These are phyloP conservation scores for Ophiostoma ips DNA, from an alignment of 2,329 filamentous ascomycete genomes.

Conservation along the genomic window DNA sequence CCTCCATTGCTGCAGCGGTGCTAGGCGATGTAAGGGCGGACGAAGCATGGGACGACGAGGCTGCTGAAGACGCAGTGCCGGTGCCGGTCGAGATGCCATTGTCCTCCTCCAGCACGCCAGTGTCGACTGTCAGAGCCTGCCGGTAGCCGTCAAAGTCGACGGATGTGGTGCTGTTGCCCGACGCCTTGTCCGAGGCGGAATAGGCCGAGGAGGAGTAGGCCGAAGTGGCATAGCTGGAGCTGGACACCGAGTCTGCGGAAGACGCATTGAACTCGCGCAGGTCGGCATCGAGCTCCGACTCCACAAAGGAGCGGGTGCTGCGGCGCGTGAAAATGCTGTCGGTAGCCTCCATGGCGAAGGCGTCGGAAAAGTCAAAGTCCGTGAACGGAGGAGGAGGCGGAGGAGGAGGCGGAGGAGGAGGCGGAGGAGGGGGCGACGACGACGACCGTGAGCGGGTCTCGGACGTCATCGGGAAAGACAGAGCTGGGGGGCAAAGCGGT, in stretches of 20 bases:
- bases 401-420: neutral
- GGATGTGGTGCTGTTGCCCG: neutral
- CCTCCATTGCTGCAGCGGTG: no score
- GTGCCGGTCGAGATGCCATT: neutral
- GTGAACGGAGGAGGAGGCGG: neutral
- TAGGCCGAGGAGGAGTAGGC: neutral
- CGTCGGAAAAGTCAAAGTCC: neutral
- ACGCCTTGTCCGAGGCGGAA: no score
- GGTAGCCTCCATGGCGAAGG: neutral
- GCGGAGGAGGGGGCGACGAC: neutral
- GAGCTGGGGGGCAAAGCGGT: neutral
- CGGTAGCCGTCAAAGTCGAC: neutral
- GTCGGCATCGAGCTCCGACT: constrained; percentile 11
- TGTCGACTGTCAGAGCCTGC: neutral
- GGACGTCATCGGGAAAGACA: neutral
- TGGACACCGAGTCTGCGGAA: neutral
- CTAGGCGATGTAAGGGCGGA: neutral
- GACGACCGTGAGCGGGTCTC: neutral
- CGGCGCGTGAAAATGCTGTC: constrained; percentile 13
- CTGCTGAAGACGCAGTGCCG: constrained; percentile 8
- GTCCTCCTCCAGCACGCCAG: neutral
- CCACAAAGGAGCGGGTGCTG: constrained; percentile 11
- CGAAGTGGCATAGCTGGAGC: no score
- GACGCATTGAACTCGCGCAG: constrained; percentile 6
- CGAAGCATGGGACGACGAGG: constrained; percentile 4